Evolutionary conservation across 2,329 filamentous ascomycete genomes (phyloP).

Genomic region (Elsinoe batatas): DNA sequence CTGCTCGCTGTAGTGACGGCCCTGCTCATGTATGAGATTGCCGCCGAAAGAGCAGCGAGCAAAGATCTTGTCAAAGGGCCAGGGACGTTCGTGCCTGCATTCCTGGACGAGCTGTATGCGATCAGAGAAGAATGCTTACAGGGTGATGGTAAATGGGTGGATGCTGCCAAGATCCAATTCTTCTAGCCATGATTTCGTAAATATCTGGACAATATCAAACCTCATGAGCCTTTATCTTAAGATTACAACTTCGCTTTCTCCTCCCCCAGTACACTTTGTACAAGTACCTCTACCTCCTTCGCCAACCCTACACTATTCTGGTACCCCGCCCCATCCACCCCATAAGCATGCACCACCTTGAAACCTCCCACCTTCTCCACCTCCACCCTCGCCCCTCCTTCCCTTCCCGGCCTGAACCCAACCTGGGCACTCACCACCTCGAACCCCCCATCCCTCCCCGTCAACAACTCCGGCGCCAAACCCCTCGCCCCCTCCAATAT

Average conservation of each 20-base stretch:
- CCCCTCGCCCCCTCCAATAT: slow-evolving; percentile 30
- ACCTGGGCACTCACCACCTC: slow-evolving; percentile 36
- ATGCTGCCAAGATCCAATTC: slow-evolving; percentile 39
- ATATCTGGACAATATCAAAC: too few relatives aligned
- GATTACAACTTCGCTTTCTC: slow-evolving; percentile 2
- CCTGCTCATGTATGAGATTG: slow-evolving; percentile 67
- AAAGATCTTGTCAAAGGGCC: slow-evolving; percentile 61
- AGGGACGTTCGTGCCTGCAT: slow-evolving; percentile 75
- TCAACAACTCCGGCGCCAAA: slow-evolving; percentile 29
- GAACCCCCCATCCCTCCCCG: slow-evolving; percentile 28
- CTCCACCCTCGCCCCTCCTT: slow-evolving; percentile 36
- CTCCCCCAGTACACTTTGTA: slow-evolving; percentile 21
- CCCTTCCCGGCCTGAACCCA: slow-evolving; percentile 36
- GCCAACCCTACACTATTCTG: slow-evolving; percentile 20
- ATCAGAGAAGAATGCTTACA: slow-evolving; percentile 40
- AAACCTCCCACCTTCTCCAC: slow-evolving; percentile 26
- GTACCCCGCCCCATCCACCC: slow-evolving; percentile 38
- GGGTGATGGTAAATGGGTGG: slow-evolving; percentile 44
- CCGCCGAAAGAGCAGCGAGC: slow-evolving; percentile 55
- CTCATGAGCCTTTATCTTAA: too few relatives aligned
- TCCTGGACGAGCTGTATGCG: slow-evolving; percentile 60
- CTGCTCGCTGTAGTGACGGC: slow-evolving; percentile 65
- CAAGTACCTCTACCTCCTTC: slow-evolving; percentile 21
- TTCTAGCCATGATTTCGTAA: neutral
- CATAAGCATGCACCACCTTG: slow-evolving; percentile 38